Conservation (phyloP, 2,329 filamentous ascomycete genomes). For the Tolypocladium tundrense region DNA sequence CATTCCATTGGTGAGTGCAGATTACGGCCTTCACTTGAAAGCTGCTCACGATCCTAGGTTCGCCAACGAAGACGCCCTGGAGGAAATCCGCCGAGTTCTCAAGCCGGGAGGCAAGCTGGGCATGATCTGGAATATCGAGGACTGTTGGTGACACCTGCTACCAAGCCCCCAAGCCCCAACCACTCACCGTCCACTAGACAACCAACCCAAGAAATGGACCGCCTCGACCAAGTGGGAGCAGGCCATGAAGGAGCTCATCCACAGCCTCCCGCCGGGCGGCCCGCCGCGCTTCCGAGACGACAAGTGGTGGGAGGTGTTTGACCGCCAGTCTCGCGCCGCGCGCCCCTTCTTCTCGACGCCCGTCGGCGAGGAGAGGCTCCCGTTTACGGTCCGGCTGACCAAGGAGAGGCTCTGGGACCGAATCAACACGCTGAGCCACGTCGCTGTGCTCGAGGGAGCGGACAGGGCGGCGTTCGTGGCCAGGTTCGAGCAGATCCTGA, state of each 20-base stretch:
- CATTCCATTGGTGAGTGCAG: conserved; percentile 44
- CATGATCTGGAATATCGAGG: conserved; percentile 65
- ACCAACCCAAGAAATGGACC: conserved; percentile 47
- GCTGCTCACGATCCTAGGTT: conserved; percentile 40
- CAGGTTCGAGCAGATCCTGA: conserved; percentile 43
- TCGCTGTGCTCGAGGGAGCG: conserved; percentile 46
- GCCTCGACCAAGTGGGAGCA: conserved; percentile 51
- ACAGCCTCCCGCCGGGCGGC: conserved; percentile 41
- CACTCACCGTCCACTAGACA: conserved; percentile 35
- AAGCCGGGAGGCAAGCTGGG: conserved; percentile 50
- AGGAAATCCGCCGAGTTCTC: conserved; percentile 57
- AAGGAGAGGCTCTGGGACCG: conserved; percentile 54
- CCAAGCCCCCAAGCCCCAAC: not conserved
- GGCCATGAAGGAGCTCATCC: conserved; percentile 48
- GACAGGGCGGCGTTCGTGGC: conserved; percentile 36
- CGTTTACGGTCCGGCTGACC: conserved; percentile 47
- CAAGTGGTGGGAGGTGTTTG: conserved; percentile 55
- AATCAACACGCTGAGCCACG: conserved; percentile 56
- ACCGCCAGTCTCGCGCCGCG: conserved; percentile 39
- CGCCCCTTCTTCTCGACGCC: conserved; percentile 48
- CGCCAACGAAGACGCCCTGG: conserved; percentile 49
- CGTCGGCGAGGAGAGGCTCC: conserved; percentile 43
- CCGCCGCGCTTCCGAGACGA: conserved; percentile 55
- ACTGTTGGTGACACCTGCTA: conserved; percentile 38
- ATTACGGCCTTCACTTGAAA: not conserved